Evolutionary conservation across 148 eudicot genomes (phyloP).

Genomic region (Rhododendron mucronatum): DNA sequence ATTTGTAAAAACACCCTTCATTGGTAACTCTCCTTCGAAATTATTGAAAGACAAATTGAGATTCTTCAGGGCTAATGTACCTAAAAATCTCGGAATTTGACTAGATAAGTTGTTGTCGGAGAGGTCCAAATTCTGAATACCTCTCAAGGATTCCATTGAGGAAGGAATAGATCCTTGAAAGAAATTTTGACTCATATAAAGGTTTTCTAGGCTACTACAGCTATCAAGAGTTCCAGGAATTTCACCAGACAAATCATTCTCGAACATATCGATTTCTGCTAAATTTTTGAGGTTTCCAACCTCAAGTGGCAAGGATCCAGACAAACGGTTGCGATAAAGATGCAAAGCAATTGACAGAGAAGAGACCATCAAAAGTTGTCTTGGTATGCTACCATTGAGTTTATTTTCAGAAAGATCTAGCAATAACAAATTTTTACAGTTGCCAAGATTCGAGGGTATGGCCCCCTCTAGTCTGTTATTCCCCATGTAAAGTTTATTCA

Average conservation of each 20-base stretch:
- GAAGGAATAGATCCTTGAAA: slow-evolving; percentile 5
- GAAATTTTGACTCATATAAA: not conserved
- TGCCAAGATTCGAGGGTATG: not conserved
- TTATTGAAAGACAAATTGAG: too few relatives aligned
- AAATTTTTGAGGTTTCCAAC: not conserved
- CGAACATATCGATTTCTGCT: not conserved
- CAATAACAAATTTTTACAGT: not conserved
- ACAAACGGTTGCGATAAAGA: not conserved
- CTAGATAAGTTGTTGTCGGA: slow-evolving; percentile 13
- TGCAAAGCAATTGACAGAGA: not conserved
- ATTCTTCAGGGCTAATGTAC: too few relatives aligned
- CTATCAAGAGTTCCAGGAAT: not conserved
- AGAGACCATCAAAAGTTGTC: not conserved
- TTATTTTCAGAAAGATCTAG: too few relatives aligned
- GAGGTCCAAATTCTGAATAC: not conserved
- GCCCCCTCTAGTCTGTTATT: not conserved
- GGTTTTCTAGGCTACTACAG: not conserved
- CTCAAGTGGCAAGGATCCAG: not conserved
- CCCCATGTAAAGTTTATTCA: not conserved
- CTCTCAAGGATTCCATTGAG: not conserved
- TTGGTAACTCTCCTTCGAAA: too few relatives aligned
- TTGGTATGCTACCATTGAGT: slow-evolving; percentile 10
- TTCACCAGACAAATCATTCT: not conserved
- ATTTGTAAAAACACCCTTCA: too few relatives aligned
- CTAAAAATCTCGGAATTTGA: not conserved